These are phyloP conservation scores for Monilinia laxa DNA, from an alignment of 2,329 filamentous ascomycete genomes.

Conservation along the genomic window DNA sequence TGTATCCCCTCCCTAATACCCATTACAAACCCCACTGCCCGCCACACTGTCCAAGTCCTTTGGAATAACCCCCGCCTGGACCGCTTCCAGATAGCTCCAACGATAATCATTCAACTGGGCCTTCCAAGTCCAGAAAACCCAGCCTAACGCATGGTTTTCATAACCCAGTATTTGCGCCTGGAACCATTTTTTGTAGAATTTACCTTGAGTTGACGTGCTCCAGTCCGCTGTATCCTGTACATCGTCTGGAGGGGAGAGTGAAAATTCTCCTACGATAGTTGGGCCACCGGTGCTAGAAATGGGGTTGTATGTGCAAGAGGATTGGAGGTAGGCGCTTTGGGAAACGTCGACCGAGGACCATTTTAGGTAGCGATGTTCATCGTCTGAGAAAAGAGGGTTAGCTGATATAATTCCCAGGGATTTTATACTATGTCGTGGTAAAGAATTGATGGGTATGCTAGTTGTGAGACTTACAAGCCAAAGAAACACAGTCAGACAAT, in stretches of 20 bases:
- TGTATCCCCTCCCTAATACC: background rate
- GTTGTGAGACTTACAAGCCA: constrained; percentile 47
- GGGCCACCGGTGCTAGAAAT: constrained; percentile 43
- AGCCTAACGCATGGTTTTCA: constrained; percentile 51
- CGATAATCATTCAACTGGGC: constrained; percentile 48
- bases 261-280: constrained; percentile 60
- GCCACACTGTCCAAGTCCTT: constrained; percentile 23
- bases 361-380: constrained; percentile 55
- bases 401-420: background rate
- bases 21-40: constrained; percentile 16
- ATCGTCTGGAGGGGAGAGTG: constrained; percentile 51
- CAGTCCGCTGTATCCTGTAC: constrained; percentile 49
- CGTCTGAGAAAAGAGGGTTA: constrained; percentile 13
- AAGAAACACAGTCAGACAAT: constrained; percentile 46
- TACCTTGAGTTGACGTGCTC: constrained; percentile 43
- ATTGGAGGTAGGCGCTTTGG: constrained; percentile 51
- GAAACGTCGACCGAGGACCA: constrained; percentile 47
- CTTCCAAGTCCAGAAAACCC: constrained; percentile 65
- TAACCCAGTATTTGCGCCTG: constrained; percentile 56
- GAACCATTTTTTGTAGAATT: constrained; percentile 58
- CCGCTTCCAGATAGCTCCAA: constrained; percentile 50
- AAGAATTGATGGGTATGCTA: background rate
- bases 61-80: constrained; percentile 44
- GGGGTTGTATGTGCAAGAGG: constrained; percentile 51
- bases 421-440: background rate